Base-by-base conservation (phyloP, 2,329 filamentous ascomycete species). In the Aspergillus latus region DNA sequence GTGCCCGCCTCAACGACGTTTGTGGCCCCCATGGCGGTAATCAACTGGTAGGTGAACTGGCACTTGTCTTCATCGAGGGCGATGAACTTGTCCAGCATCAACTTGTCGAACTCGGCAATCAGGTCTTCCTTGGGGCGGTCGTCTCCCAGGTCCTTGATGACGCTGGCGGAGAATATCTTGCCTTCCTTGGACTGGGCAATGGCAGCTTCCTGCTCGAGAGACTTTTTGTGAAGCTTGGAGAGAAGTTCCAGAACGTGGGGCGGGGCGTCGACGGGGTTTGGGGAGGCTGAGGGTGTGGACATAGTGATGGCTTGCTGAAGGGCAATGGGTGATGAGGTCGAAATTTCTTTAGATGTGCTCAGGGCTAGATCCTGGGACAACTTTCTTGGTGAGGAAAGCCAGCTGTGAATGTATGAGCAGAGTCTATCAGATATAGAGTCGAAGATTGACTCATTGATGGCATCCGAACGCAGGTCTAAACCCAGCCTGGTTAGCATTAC, bases 1-100 rank as follows among this genome's bases (percentile, higher is more conserved):
- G 84, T 87, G 0, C 84, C 85, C 0, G 82, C 84, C 63, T 87
- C 84, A 32, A 87, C 77, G 28, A 86, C 71, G 42, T 76, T 77
- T 2, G 72, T 74, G 0, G 84, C 83, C 1, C 77, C 74, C 13
- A 71, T 80, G 9, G 78, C 73, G 3, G 76, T 76, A 2, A 79
- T 66, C 0, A 87, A 73, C n/a, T 82, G 78, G 66, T 87, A 86
- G 1, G 83, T 70, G 43, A 85, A 76, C 2, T 78, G 72, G 62
- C 78, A 82, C 66, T 87, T 87, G 64, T 86, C 82, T 7, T 76
- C 70, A 34, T 85, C 83, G 1, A 87, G 74, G 0, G 82, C 82
- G 51, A 87, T 80, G 65, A 86, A 86, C 63, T 82, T 83, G 66
- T 84, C 81, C 2, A 70, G 55, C 65, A 68, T 67, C 11, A 67